phyloP scores from a whole-genome alignment of 2,329 filamentous ascomycete genomes.

The Diplodia scrobiculata region DNA sequence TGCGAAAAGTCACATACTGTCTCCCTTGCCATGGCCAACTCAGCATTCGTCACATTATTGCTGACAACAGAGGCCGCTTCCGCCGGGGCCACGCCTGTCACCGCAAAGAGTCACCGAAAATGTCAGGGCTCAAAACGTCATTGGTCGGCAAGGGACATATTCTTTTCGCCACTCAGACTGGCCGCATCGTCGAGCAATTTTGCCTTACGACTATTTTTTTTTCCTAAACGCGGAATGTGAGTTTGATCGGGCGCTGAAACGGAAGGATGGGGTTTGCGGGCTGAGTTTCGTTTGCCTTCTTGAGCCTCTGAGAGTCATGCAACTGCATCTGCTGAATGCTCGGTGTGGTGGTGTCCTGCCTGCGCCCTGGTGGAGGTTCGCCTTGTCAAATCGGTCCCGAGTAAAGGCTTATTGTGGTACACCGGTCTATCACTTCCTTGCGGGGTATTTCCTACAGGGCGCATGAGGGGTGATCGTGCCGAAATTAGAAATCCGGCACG shows the following conservation, averaged over 20 bases:
- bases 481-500: constrained; percentile 14
- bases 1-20: not conserved
- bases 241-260: constrained; percentile 7
- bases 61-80: constrained; percentile 7
- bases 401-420: not conserved
- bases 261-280: not conserved
- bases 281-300: constrained; percentile 10
- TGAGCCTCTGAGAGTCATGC: not conserved
- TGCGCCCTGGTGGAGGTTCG: not conserved
- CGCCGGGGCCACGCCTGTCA: not conserved
- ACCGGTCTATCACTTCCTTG: not conserved
- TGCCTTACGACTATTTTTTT: not conserved
- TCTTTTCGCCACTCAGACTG: constrained; percentile 9
- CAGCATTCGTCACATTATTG: constrained; percentile 8
- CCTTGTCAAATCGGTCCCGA: not conserved
- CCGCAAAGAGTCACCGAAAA: not conserved
- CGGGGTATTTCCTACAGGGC: constrained; percentile 2
- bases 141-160: not conserved
- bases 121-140: not conserved
- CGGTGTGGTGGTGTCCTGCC: not conserved
- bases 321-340: not conserved
- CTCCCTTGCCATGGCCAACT: not conserved
- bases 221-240: not conserved
- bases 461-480: not conserved
- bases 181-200: not conserved